phyloP scores from a whole-genome alignment of 306 rosid species.

The Abrus precatorius region DNA sequence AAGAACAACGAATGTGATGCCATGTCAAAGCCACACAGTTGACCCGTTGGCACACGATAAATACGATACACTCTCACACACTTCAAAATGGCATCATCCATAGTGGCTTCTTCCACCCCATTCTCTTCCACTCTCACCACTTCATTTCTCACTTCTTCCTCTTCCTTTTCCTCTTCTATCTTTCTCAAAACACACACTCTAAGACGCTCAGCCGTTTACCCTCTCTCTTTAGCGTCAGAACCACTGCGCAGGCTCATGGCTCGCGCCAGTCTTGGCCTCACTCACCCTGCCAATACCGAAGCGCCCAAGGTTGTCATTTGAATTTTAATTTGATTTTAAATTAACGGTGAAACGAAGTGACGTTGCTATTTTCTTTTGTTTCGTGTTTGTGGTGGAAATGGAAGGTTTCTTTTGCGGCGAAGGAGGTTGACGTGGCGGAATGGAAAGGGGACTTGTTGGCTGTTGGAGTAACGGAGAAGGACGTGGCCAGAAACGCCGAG shows the following conservation, averaged over 20 bases:
- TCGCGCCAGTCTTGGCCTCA: conserved; percentile 85
- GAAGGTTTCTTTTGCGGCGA: conserved; percentile 75
- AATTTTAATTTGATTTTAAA: conserved; percentile 19
- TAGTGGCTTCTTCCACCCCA: conserved; percentile 56
- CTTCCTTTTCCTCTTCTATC: conserved; percentile 51
- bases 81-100: conserved; percentile 65
- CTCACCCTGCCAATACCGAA: conserved; percentile 64
- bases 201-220: conserved; percentile 12
- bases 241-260: conserved; percentile 72
- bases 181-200: conserved; percentile 48
- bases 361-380: not conserved
- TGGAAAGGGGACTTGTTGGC: conserved; percentile 94
- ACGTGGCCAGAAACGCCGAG: conserved; percentile 63
- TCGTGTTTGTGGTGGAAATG: conserved; percentile 37
- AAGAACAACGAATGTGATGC: not conserved
- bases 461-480: conserved; percentile 85
- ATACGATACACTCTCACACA: conserved; percentile 47
- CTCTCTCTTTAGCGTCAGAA: conserved; percentile 46
- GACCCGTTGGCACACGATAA: conserved; percentile 54
- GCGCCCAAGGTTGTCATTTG: conserved; percentile 61
- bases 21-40: conserved; percentile 30
- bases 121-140: conserved; percentile 31
- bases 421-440: conserved; percentile 72
- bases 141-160: conserved; percentile 44
- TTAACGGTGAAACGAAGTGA: not conserved